These are phyloP conservation scores for Metarhizium anisopliae DNA, from an alignment of 2,329 filamentous ascomycete genomes.

Conservation along the genomic window DNA sequence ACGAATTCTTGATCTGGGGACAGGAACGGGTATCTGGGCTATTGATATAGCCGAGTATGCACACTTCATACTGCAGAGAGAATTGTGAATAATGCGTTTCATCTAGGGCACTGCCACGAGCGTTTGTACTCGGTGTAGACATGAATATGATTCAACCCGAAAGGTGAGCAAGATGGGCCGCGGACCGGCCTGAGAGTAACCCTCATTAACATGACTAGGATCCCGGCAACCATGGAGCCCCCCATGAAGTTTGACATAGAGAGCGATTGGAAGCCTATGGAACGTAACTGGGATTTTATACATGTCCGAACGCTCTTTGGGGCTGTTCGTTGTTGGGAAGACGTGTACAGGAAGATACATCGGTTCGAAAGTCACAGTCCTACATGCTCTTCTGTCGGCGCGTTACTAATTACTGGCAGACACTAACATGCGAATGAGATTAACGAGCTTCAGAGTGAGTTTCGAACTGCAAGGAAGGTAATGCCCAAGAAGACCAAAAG, in stretches of 20 bases:
- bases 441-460: too few species aligned
- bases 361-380: constrained; percentile 32
- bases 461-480: too few species aligned
- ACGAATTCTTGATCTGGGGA: constrained; percentile 55
- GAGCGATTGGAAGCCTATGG: too few species aligned
- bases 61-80: too few species aligned
- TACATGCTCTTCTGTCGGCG: not conserved
- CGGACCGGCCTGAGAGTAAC: not conserved
- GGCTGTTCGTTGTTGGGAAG: constrained; percentile 62
- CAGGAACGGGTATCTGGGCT: not conserved
- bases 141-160: constrained; percentile 17
- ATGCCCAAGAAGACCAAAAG: too few species aligned
- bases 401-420: constrained; percentile 27
- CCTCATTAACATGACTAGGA: constrained; percentile 33
- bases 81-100: not conserved
- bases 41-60: constrained; percentile 7
- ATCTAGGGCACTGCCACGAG: constrained; percentile 4
- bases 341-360: constrained; percentile 59
- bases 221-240: constrained; percentile 46
- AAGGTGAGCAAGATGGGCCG: constrained; percentile 9
- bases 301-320: too few species aligned
- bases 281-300: too few species aligned
- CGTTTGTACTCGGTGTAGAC: constrained; percentile 16
- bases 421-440: constrained; percentile 65
- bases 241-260: too few species aligned